Evolutionary conservation across 2,329 filamentous ascomycete genomes (phyloP).

Genomic region (Penicillium sp.): DNA sequence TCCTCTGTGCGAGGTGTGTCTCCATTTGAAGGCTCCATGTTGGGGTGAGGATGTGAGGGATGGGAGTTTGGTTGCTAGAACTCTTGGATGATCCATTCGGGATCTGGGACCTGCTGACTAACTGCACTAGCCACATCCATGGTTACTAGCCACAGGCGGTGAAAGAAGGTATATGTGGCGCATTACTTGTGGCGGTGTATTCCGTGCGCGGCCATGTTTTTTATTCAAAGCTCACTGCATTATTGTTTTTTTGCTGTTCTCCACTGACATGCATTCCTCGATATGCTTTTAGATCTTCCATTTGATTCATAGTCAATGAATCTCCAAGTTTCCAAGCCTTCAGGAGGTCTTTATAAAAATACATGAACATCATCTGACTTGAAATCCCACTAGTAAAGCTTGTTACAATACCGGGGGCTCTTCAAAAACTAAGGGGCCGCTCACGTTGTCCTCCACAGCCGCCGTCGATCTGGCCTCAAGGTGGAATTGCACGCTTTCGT

Average conservation of each 20-base stretch:
- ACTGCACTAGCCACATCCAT: slow-evolving; percentile 1
- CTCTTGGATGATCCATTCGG: neutral
- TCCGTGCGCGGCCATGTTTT: slow-evolving; percentile 3
- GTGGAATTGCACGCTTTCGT: slow-evolving; percentile 29
- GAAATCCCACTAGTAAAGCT: neutral
- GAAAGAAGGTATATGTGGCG: neutral
- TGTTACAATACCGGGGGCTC: slow-evolving; percentile 8
- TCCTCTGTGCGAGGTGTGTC: slow-evolving; percentile 50
- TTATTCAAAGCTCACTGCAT: neutral
- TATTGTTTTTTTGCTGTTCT: neutral
- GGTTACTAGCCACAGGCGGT: neutral
- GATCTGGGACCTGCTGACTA: slow-evolving; percentile 5
- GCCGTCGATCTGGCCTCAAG: slow-evolving; percentile 40
- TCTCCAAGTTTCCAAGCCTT: neutral
- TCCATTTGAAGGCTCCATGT: slow-evolving; percentile 44
- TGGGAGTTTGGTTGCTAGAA: slow-evolving; percentile 6
- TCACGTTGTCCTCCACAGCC: slow-evolving; percentile 20
- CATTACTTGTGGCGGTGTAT: neutral
- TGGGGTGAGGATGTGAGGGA: slow-evolving; percentile 12
- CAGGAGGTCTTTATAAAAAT: neutral
- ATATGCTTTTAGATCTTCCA: neutral
- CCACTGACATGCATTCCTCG: slow-evolving; percentile 1
- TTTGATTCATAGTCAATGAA: neutral
- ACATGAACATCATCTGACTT: neutral
- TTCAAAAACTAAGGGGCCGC: slow-evolving; percentile 20